Percentiles rank a stretch among this genome's conserved stretches.
Evolutionary conservation across 495 filamentous ascomycete genomes (phyloP).

Genomic region (Xylaria sp.): DNA sequence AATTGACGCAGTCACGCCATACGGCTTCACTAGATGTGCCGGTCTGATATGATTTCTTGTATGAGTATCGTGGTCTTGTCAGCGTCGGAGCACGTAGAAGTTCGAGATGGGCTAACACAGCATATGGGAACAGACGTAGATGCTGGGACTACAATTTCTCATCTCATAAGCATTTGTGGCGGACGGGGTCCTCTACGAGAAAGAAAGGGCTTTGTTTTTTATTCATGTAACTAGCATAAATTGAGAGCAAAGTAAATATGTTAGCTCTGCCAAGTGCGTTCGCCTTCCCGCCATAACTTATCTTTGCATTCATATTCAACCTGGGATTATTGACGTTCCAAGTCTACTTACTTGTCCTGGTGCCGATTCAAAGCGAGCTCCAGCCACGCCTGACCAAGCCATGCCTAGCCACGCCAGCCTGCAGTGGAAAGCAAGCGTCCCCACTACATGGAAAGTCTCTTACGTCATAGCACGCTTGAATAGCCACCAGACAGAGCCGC

Average conservation of each 20-base stretch:
- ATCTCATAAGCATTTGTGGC: neutral
- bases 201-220: too few relatives aligned
- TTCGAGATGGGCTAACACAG: neutral
- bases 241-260: neutral
- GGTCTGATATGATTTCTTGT: neutral
- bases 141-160: neutral
- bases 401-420: too few relatives aligned
- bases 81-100: neutral
- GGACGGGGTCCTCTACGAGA: neutral
- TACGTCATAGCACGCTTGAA: constrained; percentile 17
- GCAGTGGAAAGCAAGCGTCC: neutral
- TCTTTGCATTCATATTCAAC: neutral
- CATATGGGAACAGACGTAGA: neutral
- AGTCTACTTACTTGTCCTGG: too few relatives aligned
- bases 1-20: neutral
- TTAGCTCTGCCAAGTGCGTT: neutral
- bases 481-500: constrained; percentile 28
- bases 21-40: neutral
- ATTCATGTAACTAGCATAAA: too few relatives aligned
- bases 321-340: neutral
- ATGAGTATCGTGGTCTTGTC: neutral
- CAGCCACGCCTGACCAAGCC: neutral
- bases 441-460: constrained; percentile 23
- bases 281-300: neutral
- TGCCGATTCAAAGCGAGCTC: neutral